These are phyloP conservation scores for Lathyrus sativus DNA, from an alignment of 306 rosid genomes.

Conservation along the genomic window DNA sequence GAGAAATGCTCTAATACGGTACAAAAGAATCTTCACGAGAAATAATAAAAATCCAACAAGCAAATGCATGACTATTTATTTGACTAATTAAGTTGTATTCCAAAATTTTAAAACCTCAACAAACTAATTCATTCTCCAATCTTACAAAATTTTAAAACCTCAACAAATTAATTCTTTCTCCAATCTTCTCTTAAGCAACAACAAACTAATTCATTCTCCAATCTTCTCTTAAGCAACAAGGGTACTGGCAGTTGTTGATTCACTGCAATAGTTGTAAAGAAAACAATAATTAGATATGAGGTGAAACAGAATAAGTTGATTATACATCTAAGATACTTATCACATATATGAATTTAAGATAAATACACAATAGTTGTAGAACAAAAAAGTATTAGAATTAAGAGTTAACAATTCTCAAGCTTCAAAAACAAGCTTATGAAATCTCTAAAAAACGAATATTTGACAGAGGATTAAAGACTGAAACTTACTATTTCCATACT, in stretches of 20 bases:
- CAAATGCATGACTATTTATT: too few relatives aligned
- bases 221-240: conserved; percentile 63
- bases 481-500: conserved; percentile 75
- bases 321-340: too few relatives aligned
- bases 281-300: conserved; percentile 15
- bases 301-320: neutral
- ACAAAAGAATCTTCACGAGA: too few relatives aligned
- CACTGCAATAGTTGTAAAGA: conserved; percentile 50
- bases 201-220: conserved; percentile 25
- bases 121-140: too few relatives aligned
- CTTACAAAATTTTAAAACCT: too few relatives aligned
- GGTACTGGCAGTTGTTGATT: conserved; percentile 69
- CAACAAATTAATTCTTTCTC: conserved; percentile 27
- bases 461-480: neutral
- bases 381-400: too few relatives aligned
- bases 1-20: too few relatives aligned
- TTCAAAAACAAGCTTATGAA: too few relatives aligned
- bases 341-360: too few relatives aligned
- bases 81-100: neutral
- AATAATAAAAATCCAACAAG: too few relatives aligned
- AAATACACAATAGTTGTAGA: too few relatives aligned
- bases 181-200: conserved; percentile 53
- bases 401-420: too few relatives aligned
- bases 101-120: conserved; percentile 33
- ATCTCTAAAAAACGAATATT: neutral